Evolutionary conservation across 1,139 yeast genomes (phyloP).

Genomic region (Pichia sp.): DNA sequence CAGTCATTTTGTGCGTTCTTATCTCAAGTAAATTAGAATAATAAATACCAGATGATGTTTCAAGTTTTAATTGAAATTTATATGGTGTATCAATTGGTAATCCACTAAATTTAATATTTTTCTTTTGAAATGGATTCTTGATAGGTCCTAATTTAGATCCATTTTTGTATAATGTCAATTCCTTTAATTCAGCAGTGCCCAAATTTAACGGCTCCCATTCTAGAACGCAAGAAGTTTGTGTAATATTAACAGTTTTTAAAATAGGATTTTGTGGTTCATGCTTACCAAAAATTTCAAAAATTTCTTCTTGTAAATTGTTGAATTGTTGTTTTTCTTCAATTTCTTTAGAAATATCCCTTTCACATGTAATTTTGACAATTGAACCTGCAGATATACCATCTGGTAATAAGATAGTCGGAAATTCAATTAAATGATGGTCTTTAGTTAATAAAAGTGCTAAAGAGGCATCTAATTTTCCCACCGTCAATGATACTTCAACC

Average conservation of each 20-base stretch:
- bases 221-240: slow-evolving; percentile 91
- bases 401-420: slow-evolving; percentile 89
- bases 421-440: slow-evolving; percentile 92
- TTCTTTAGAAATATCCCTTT: slow-evolving; percentile 71
- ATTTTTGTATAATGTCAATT: slow-evolving; percentile 73
- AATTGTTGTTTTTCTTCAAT: slow-evolving; percentile 52
- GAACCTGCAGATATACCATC: slow-evolving; percentile 91
- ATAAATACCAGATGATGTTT: slow-evolving; percentile 84
- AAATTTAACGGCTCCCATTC: slow-evolving; percentile 87
- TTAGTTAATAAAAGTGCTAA: slow-evolving; percentile 83
- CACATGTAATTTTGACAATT: slow-evolving; percentile 81
- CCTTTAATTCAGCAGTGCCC: slow-evolving; percentile 77
- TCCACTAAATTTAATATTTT: slow-evolving; percentile 85
- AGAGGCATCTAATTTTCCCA: slow-evolving; percentile 93
- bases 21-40: slow-evolving; percentile 63
- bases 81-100: slow-evolving; percentile 81
- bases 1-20: slow-evolving; percentile 94
- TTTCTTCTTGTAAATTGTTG: slow-evolving; percentile 63
- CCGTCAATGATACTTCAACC: slow-evolving; percentile 89
- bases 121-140: slow-evolving; percentile 75
- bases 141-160: slow-evolving; percentile 75
- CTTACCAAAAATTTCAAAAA: slow-evolving; percentile 66
- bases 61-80: slow-evolving; percentile 71
- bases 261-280: slow-evolving; percentile 67
- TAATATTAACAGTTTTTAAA: slow-evolving; percentile 67